Percentiles rank a stretch among this genome's conserved stretches.
Conservation (phyloP, 2,329 filamentous ascomycete species). For the Tolypocladium tropicale region DNA sequence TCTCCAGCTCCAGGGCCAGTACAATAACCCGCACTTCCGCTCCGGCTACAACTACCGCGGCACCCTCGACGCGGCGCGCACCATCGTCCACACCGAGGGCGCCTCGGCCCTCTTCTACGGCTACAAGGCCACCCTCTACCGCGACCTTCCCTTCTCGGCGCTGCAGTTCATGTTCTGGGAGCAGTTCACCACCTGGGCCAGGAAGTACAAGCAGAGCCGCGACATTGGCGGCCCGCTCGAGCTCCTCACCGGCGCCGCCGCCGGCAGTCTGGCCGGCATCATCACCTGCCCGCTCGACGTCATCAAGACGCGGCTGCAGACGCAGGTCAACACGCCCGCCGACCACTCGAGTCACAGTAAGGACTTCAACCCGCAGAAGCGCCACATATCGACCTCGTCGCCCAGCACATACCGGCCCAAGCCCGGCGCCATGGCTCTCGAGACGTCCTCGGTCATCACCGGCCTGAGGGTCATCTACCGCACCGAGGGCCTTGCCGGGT, state of each 20-base stretch:
- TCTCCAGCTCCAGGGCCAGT: conserved; percentile 84
- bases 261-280: conserved; percentile 85
- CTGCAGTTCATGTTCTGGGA: conserved; percentile 98
- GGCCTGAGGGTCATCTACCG: conserved; percentile 82
- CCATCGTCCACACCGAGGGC: conserved; percentile 76
- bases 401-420: conserved; percentile 74
- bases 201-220: conserved; percentile 63
- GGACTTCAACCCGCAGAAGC: conserved; percentile 42
- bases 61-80: conserved; percentile 73
- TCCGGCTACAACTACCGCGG: conserved; percentile 95
- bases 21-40: conserved; percentile 88
- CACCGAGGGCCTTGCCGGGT: conserved; percentile 77
- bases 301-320: conserved; percentile 93
- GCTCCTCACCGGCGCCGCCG: conserved; percentile 78
- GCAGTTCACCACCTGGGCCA: conserved; percentile 76
- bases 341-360: conserved; percentile 14
- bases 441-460: conserved; percentile 81
- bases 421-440: conserved; percentile 68
- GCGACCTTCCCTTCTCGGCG: conserved; percentile 91
- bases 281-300: conserved; percentile 95
- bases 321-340: conserved; percentile 53
- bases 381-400: conserved; percentile 80
- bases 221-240: conserved; percentile 83
- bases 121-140: conserved; percentile 92
- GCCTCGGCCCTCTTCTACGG: conserved; percentile 82